Percentiles rank a stretch among this genome's conserved stretches.
These are phyloP conservation scores for Solanum boliviense DNA, from an alignment of 257 asterid species.

Conservation along the genomic window DNA sequence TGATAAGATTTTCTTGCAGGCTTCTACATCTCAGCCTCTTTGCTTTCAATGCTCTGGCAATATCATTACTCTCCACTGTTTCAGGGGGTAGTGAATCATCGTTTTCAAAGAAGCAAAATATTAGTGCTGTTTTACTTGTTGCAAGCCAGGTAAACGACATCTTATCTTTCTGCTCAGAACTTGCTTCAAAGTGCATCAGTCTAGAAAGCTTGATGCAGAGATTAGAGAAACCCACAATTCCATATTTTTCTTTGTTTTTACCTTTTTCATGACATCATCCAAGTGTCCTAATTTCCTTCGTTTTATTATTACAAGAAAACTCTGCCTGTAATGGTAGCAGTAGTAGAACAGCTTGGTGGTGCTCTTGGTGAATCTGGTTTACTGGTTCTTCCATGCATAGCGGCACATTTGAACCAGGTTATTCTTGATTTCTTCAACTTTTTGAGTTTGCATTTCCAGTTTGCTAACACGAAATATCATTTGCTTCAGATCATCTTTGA, in stretches of 20 bases:
- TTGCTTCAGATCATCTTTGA: conserved; percentile 59
- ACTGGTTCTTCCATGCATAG: conserved; percentile 88
- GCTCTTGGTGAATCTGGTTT: conserved; percentile 87
- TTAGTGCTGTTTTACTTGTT: conserved; percentile 61
- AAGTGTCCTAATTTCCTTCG: not conserved
- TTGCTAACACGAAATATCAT: conserved; percentile 2
- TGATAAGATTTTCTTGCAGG: conserved; percentile 29
- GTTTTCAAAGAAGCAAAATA: conserved; percentile 63
- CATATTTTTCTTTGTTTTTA: not conserved
- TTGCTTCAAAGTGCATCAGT: not conserved
- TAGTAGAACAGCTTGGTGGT: conserved; percentile 93
- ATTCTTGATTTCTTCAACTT: not conserved
- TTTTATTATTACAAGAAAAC: conserved; percentile 47
- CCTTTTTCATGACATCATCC: not conserved
- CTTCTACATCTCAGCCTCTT: conserved; percentile 58
- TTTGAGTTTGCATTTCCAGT: not conserved
- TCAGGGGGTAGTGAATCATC: conserved; percentile 52
- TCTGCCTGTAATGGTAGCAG: conserved; percentile 93
- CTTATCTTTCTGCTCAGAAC: not conserved
- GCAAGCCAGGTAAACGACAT: conserved; percentile 73
- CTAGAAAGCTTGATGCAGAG: not conserved
- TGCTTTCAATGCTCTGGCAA: conserved; percentile 51
- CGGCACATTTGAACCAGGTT: conserved; percentile 95
- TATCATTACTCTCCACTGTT: conserved; percentile 29
- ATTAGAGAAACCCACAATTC: not conserved